Percentiles rank a stretch among this genome's conserved stretches.
Conservation (phyloP, 768 basidiomycete species). For the Xerocomus spinulosus region DNA sequence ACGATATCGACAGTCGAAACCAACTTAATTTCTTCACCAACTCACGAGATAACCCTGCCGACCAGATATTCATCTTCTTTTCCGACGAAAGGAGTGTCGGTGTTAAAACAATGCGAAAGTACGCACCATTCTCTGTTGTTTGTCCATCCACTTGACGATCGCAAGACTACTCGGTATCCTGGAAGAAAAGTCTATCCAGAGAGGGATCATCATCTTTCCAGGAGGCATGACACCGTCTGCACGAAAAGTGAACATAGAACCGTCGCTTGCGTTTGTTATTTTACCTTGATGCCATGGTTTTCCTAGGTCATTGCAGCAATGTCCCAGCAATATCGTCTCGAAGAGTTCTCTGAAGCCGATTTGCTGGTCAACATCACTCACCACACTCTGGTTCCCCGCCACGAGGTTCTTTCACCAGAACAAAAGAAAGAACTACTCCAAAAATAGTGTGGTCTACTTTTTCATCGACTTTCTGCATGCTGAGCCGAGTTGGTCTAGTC, state of each 20-base stretch:
- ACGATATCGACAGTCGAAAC: constrained; percentile 55
- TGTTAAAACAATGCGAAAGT: constrained; percentile 98
- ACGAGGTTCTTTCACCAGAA: constrained; percentile 79
- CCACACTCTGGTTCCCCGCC: constrained; percentile 90
- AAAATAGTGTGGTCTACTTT: constrained; percentile 72
- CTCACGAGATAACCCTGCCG: constrained; percentile 54
- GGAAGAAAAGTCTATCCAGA: constrained; percentile 85
- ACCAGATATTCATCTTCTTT: constrained; percentile 93
- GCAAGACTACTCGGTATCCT: constrained; percentile 80
- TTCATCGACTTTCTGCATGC: constrained; percentile 2
- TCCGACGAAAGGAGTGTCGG: constrained; percentile 94
- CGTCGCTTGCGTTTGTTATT: too few relatives aligned
- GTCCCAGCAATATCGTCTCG: constrained; percentile 79
- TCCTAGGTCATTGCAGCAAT: constrained; percentile 86
- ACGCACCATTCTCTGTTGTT: constrained; percentile 23
- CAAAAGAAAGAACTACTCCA: constrained; percentile 84
- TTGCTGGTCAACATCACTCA: constrained; percentile 96
- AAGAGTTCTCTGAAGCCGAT: constrained; percentile 96
- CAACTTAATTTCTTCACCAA: constrained; percentile 90
- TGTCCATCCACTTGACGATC: constrained; percentile 8
- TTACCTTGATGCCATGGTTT: too few relatives aligned
- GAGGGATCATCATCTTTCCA: constrained; percentile 93
- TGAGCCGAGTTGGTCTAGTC: constrained; percentile 46
- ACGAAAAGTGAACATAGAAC: constrained; percentile 64
- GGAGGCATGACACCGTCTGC: constrained; percentile 97